Conservation (phyloP, 257 asterid genomes). For the Voacanga thouarsii region DNA sequence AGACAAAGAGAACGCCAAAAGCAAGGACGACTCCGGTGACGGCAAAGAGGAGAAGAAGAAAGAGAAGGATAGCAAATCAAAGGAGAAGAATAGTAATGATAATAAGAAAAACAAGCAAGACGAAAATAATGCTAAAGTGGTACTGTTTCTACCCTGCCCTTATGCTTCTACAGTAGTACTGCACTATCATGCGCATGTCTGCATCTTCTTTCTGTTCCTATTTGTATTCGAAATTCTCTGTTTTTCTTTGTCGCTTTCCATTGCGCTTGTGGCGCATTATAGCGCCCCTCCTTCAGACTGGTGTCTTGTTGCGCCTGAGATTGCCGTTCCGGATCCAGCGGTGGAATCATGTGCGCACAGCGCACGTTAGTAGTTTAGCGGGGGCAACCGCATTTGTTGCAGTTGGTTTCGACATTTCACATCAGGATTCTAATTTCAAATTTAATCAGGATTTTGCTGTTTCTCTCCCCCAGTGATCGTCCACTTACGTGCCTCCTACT, state of each 20-base stretch:
- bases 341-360: constrained; percentile 35
- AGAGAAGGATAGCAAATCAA: constrained; percentile 27
- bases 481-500: constrained; percentile 9
- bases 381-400: constrained; percentile 13
- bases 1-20: constrained; percentile 30
- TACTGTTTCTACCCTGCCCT: constrained; percentile 3
- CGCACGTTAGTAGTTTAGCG: constrained; percentile 28
- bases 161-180: not conserved
- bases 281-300: not conserved
- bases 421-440: constrained; percentile 13
- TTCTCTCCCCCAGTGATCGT: not conserved
- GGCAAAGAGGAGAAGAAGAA: constrained; percentile 14
- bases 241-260: not conserved
- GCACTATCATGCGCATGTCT: not conserved
- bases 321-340: constrained; percentile 12
- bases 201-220: not conserved
- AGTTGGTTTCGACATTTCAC: constrained; percentile 30
- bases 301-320: not conserved
- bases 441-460: not conserved
- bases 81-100: constrained; percentile 25
- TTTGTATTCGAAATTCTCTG: not conserved
- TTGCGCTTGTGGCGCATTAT: constrained; percentile 11
- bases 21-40: constrained; percentile 27
- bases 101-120: constrained; percentile 37
- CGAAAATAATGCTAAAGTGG: constrained; percentile 43